Evolutionary conservation across 768 basidiomycete species (phyloP), one percentile per base, ranked within the genome.

Genomic region (Podaxis carcinomalis): DNA sequence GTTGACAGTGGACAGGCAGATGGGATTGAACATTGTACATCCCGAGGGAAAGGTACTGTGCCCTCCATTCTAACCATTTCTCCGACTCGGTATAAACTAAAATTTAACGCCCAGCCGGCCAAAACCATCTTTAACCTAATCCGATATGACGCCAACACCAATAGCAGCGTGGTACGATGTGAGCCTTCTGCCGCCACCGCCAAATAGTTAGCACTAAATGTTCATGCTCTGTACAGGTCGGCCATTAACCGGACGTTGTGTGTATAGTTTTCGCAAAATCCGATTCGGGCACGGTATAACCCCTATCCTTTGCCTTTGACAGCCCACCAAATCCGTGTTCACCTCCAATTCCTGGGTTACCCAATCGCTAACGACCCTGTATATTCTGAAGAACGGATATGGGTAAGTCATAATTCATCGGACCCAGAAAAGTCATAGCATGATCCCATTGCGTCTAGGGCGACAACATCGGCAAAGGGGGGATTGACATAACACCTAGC

Each of bases 321-420:
- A 97, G 95, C 97, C 0, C 97, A 99, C 75, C 97, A 99, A 73
- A 92, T 98, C 61, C 84, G 97, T 53, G 96, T 99, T 2, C 97
- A 99, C 69, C 82, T 99, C 2, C 97, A 98, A 73, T 98, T 83
- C 73, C 84, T 99, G 59, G 97, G 96, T 0, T 78, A 92, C 69
- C 90, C 97, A 0, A 94, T 99, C 64, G 92, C 93, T 10, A 98
- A 99, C 70, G 97, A 98, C 66, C 92, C 95, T 1, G 82, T 98
- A 2, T 99, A 99, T 73, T 89, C 90, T 16, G 89, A 90, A 62
- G 76, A 78, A 36, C 82, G 80, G 42, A 91, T 92, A 55, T 93
- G 91, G 91, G 91, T 86, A 66, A 42, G 69, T 66, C 13, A n/a
- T 27, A 23, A 37, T 23, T 14, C 23, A 52, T 28, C 62, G 27